Evolutionary conservation across 2,329 filamentous ascomycete genomes (phyloP).

Genomic region (Cladophialophora bantiana): DNA sequence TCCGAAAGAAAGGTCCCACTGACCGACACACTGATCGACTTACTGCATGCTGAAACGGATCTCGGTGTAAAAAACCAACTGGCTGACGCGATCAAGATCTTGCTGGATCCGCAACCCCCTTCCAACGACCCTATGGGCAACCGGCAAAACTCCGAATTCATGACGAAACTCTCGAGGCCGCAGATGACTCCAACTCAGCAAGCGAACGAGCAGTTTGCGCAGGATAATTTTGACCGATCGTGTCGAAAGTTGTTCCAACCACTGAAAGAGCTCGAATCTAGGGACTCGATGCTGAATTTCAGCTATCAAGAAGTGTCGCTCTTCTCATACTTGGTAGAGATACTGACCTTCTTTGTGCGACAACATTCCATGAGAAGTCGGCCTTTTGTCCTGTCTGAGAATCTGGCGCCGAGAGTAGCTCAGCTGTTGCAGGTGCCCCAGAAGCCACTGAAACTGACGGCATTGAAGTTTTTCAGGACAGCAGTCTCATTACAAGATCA

Average conservation of each 20-base stretch:
- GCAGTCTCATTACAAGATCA: conserved; percentile 86
- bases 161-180: conserved; percentile 66
- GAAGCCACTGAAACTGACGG: conserved; percentile 90
- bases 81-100: conserved; percentile 91
- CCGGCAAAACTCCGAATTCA: conserved; percentile 67
- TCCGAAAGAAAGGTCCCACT: conserved; percentile 84
- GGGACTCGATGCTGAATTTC: conserved; percentile 68
- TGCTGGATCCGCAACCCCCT: conserved; percentile 76
- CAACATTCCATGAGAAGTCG: conserved; percentile 87
- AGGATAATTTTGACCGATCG: conserved; percentile 87
- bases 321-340: conserved; percentile 88
- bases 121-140: conserved; percentile 63
- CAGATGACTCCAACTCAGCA: conserved; percentile 72
- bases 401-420: conserved; percentile 77
- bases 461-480: conserved; percentile 91
- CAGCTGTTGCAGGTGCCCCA: conserved; percentile 83
- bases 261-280: conserved; percentile 75
- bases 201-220: conserved; percentile 74
- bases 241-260: conserved; percentile 86
- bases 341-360: conserved; percentile 90
- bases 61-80: conserved; percentile 94
- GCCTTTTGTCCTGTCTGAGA: conserved; percentile 82
- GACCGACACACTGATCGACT: conserved; percentile 90
- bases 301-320: conserved; percentile 85
- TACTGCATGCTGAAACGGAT: conserved; percentile 89